A percentile compares a stretch with the other conserved stretches of the same genome.
phyloP scores from a whole-genome alignment of 257 asterid species.

The Jacaranda copaia region DNA sequence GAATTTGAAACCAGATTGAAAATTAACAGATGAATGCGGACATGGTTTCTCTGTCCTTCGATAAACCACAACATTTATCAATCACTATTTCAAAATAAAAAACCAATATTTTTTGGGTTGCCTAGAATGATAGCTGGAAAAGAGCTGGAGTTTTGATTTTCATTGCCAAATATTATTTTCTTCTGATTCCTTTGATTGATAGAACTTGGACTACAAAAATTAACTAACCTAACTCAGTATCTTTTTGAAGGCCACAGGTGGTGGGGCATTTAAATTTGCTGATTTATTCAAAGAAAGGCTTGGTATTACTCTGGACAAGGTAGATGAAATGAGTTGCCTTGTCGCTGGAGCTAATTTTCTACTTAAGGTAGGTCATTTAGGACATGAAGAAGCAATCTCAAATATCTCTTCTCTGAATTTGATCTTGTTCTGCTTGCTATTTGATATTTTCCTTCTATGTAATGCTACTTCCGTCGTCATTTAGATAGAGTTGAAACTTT shows the following conservation, averaged over 20 bases:
- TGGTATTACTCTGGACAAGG: conserved; percentile 86
- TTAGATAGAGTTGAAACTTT: conserved; percentile 14
- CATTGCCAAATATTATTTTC: background rate
- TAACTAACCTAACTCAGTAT: conserved; percentile 37
- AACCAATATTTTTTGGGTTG: background rate
- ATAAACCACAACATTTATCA: background rate
- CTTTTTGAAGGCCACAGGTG: conserved; percentile 95
- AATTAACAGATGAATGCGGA: conserved; percentile 14
- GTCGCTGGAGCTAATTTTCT: conserved; percentile 94
- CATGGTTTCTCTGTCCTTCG: conserved; percentile 5
- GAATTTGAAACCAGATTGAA: background rate
- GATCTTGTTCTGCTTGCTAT: conserved; percentile 1
- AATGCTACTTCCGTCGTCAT: background rate
- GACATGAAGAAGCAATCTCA: background rate
- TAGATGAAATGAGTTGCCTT: conserved; percentile 93
- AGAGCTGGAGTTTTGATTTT: background rate
- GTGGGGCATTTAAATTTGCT: conserved; percentile 95
- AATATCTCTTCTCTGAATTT: background rate
- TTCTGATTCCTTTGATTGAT: conserved; percentile 9
- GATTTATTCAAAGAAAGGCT: conserved; percentile 89
- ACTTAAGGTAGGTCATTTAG: conserved; percentile 72
- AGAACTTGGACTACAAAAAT: background rate
- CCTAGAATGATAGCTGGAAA: background rate
- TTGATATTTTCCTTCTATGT: conserved; percentile 11
- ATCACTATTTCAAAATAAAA: conserved; percentile 10